Evolutionary conservation across 176 grass and related monocot genomes (phyloP).

Genomic region (Musa schizocarpa): DNA sequence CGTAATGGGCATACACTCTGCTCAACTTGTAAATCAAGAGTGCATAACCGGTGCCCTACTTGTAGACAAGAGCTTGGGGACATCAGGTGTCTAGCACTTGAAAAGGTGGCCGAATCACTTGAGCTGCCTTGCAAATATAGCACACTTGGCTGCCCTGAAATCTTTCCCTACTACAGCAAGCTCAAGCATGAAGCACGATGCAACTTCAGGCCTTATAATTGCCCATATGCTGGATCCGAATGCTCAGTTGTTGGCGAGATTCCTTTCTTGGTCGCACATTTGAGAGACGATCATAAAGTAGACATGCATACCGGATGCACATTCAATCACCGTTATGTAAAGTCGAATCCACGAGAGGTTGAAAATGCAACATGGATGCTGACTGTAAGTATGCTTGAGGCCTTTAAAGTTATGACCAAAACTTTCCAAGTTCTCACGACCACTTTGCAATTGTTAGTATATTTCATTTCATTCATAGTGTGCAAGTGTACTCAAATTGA

Average conservation of each 20-base stretch:
- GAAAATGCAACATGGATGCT: conserved; percentile 17
- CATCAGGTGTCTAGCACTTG: conserved; percentile 12
- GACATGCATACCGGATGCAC: conserved; percentile 13
- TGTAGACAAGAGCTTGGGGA: conserved; percentile 20
- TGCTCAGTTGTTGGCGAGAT: not conserved
- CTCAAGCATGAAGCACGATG: conserved; percentile 9
- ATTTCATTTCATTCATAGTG: no score
- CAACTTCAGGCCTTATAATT: conserved; percentile 14
- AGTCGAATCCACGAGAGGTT: conserved; percentile 11
- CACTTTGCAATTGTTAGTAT: no score
- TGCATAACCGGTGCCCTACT: conserved; percentile 11
- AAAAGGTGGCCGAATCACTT: conserved; percentile 18
- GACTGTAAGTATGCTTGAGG: conserved; percentile 4
- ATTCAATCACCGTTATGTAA: conserved; percentile 16
- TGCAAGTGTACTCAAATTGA: no score
- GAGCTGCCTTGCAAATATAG: conserved; percentile 1
- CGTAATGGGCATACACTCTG: conserved; percentile 15
- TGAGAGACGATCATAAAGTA: conserved; percentile 13
- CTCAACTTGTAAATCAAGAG: conserved; percentile 10
- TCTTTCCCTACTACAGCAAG: conserved; percentile 10
- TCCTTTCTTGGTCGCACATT: conserved; percentile 13
- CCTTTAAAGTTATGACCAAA: not conserved
- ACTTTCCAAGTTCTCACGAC: no score
- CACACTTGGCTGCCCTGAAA: conserved; percentile 4
- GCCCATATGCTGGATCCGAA: conserved; percentile 14